Base-by-base conservation (phyloP, 331 rosid species). In the Malus hybrid region DNA sequence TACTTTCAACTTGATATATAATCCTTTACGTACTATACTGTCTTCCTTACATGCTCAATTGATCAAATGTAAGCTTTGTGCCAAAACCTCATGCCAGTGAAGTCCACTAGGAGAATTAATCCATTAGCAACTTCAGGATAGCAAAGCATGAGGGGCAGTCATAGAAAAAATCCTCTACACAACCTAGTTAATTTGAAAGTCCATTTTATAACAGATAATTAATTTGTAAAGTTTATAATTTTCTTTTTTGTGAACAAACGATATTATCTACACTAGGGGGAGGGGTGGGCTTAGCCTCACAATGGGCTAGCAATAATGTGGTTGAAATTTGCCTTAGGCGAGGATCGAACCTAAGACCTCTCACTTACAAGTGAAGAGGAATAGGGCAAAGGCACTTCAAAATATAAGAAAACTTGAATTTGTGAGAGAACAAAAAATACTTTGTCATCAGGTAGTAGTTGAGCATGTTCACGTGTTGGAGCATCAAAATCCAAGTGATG, bases 401-500 rank as follows among this genome's bases (percentile, higher is more conserved):
- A 67, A 55, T 19, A 10, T 22, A 53, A 77, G 64, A 60, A 39
- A 82, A 69, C 24, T 53, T 78, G 77, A 68, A 71, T 48, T 57
- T 57, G 56, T 39, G 79, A 65, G 52, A 81, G 29, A 28, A 10
- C 66, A 72, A 16, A 76, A 46, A 42, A 65, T 86, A 92, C 97
- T 75, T 85, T 95, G 80, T 95, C 99, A 86, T 90, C 96, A 56
- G 95, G 96, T 76, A 89, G 85, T 56, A 79, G 83, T 84, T 95
- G 89, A 67, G 99, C 96, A 82, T 86, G 88, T 87, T 95, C 99
- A 56, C 99, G 99, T 36, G 99, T 95, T 55, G 97, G 93, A 72
- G 99, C 99, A 84, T 95, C 99, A 74, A 92, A 92, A 81, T 95
- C 99, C 89, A 95, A 79, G 90, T 95, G 99, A 76, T 85, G 93